These are phyloP conservation scores for Tylopilus subfusipes DNA, from an alignment of 768 basidiomycete genomes.

Conservation along the genomic window DNA sequence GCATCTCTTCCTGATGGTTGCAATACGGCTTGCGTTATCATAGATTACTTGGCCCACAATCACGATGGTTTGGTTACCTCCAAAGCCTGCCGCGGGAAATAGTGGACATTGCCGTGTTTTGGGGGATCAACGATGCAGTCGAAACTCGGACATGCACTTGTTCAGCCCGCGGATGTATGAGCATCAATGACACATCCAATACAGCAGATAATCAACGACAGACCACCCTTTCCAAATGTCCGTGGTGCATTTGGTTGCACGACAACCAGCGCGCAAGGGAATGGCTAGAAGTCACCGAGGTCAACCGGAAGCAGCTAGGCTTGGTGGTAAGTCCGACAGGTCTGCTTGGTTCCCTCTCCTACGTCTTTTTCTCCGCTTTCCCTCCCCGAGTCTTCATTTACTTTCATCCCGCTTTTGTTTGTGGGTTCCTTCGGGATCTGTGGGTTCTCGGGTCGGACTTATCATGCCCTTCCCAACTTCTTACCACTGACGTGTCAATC, in stretches of 20 bases:
- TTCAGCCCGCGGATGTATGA: conserved; percentile 11
- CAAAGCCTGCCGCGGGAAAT: conserved; percentile 53
- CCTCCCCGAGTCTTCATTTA: neutral
- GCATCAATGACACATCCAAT: conserved; percentile 5
- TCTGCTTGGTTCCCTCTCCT: conserved; percentile 3
- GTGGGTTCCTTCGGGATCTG: conserved; percentile 9
- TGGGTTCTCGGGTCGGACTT: conserved; percentile 8
- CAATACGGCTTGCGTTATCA: conserved; percentile 12
- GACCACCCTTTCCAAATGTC: conserved; percentile 6
- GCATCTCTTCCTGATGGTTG: conserved; percentile 1
- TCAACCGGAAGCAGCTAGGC: conserved; percentile 24
- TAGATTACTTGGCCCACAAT: conserved; percentile 47
- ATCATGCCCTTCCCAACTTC: conserved; percentile 5
- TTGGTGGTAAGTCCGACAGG: conserved; percentile 26
- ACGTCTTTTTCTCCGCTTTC: neutral
- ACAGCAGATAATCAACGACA: conserved; percentile 1
- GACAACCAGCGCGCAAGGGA: conserved; percentile 31
- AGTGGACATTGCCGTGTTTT: conserved; percentile 62
- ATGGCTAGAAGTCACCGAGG: conserved; percentile 36
- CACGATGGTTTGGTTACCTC: conserved; percentile 64
- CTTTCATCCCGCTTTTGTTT: conserved; percentile 12
- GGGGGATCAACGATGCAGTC: conserved; percentile 38
- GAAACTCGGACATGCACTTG: conserved; percentile 16
- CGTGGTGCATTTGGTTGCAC: conserved; percentile 17
- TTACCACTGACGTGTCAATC: conserved; percentile 4